Evolutionary conservation across 352 stramenopile genomes (phyloP).

Genomic region (Globisporangium parvum): DNA sequence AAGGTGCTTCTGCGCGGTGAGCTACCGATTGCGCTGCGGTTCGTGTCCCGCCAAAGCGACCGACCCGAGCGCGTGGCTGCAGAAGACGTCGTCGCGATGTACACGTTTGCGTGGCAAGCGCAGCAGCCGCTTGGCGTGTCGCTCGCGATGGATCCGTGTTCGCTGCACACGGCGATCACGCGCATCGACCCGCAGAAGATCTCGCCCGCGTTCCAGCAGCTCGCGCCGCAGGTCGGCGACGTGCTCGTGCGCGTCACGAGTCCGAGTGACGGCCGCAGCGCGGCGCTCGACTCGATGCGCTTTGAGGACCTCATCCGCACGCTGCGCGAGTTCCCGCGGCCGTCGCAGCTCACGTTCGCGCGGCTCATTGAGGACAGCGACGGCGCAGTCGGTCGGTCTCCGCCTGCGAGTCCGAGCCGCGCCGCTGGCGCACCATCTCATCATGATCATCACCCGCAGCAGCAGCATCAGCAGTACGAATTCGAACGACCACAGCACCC

Average conservation of each 20-base stretch:
- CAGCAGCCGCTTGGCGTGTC: conserved; percentile 57
- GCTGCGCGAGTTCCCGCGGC: conserved; percentile 42
- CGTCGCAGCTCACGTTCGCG: conserved; percentile 57
- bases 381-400: neutral
- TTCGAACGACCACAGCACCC: conserved; percentile 2
- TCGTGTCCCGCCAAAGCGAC: conserved; percentile 49
- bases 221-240: conserved; percentile 54
- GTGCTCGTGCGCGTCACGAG: conserved; percentile 47
- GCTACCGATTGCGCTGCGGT: conserved; percentile 58
- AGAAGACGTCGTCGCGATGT: conserved; percentile 32
- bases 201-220: conserved; percentile 39
- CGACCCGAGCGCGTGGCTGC: conserved; percentile 27
- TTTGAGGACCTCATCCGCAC: conserved; percentile 63
- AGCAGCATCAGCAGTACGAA: neutral
- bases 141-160: conserved; percentile 72
- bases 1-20: conserved; percentile 42
- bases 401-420: conserved; percentile 7
- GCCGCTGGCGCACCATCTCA: neutral
- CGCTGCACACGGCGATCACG: conserved; percentile 65
- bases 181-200: conserved; percentile 55
- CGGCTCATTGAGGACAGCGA: conserved; percentile 31
- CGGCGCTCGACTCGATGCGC: conserved; percentile 45
- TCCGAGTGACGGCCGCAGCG: conserved; percentile 16
- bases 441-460: neutral
- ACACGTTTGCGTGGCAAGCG: conserved; percentile 51